Evolutionary conservation across 2,329 filamentous ascomycete species (phyloP), one percentile per base, ranked within the genome.

Genomic region (Aspergillus caelatus): DNA sequence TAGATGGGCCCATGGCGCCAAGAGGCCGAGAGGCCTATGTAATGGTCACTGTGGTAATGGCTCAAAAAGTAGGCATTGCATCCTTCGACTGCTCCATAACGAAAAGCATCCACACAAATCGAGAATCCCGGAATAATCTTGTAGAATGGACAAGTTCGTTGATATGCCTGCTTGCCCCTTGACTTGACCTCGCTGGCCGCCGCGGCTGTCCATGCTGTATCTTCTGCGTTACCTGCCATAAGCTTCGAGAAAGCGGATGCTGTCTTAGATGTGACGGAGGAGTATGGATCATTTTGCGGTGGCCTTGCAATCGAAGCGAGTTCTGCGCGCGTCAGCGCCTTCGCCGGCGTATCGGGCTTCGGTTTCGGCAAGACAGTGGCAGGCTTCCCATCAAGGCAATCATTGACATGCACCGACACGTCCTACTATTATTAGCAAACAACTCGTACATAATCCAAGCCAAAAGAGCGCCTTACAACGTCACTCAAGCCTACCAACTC

Each of bases 11-110:
- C 95, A 75, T 99, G 94, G 45, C 83, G 88, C 95, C 95, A 99
- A 36, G 85, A 92, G 9, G 91, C 88, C 12, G 92, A 95, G 12
- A 99, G 81, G 2, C 95, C 95, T 39, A 97, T 89, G 71, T 99
- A 99, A 75, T 99, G 95, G 75, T 99, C 95, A 72, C 93, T 97
- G 78, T 99, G 95, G 70, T 98, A 99, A 75, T 99, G 95, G 71
- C 94, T 97, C 12, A 99, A 85, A 70, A 99, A 99, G 75, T 99
- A 99, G 1, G 94, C 95, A 60, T 91, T 90, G 76, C 94, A 97
- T 0, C 93, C 94, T 74, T 96, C 86, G 0, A 99, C 92, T 4
- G 94, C 93, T 2, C 95, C 95, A 73, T 98, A 99, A 23, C 94
- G 89, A 73, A 99, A 97, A 0, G 95, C 95, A 77, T 99, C 95